A percentile compares a stretch with the other conserved stretches of the same genome.
phyloP scores from a whole-genome alignment of 2,329 filamentous ascomycete species.

The Drechmeria coniospora region DNA sequence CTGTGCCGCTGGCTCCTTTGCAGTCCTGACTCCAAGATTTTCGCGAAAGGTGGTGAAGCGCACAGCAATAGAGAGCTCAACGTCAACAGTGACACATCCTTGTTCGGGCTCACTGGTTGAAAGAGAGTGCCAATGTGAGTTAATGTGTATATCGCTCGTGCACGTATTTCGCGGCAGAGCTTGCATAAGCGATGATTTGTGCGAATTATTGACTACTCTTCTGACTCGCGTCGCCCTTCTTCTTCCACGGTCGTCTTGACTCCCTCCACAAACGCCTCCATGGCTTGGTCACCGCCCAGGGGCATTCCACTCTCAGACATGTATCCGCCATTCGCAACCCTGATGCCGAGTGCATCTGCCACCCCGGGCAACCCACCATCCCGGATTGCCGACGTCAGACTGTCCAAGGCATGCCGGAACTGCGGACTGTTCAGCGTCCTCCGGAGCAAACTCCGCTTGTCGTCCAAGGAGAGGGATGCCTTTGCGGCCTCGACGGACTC shows the following conservation, averaged over 20 bases:
- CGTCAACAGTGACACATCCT: no score
- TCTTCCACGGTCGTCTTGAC: conserved; percentile 67
- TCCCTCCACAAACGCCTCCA: conserved; percentile 82
- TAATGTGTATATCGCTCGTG: no score
- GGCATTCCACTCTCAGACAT: conserved; percentile 67
- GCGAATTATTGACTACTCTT: no score
- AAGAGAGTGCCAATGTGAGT: no score
- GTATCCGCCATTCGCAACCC: conserved; percentile 72
- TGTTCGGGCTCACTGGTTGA: no score
- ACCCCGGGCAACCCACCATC: conserved; percentile 86
- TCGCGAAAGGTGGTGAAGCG: no score
- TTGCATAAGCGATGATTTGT: neutral
- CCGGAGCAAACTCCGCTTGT: conserved; percentile 69
- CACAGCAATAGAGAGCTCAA: no score
- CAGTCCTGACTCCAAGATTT: no score
- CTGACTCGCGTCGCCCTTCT: conserved; percentile 14
- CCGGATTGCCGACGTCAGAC: conserved; percentile 71
- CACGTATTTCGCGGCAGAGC: neutral
- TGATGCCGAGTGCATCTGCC: conserved; percentile 68
- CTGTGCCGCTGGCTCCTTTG: no score
- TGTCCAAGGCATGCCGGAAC: conserved; percentile 72
- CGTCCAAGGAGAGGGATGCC: conserved; percentile 52
- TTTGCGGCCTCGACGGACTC: conserved; percentile 59
- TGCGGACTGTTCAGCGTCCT: conserved; percentile 81
- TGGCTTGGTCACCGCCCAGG: conserved; percentile 71